These are phyloP conservation scores for Barnettozyma hawaiiensis DNA, from an alignment of 1,139 yeast genomes.

Conservation along the genomic window DNA sequence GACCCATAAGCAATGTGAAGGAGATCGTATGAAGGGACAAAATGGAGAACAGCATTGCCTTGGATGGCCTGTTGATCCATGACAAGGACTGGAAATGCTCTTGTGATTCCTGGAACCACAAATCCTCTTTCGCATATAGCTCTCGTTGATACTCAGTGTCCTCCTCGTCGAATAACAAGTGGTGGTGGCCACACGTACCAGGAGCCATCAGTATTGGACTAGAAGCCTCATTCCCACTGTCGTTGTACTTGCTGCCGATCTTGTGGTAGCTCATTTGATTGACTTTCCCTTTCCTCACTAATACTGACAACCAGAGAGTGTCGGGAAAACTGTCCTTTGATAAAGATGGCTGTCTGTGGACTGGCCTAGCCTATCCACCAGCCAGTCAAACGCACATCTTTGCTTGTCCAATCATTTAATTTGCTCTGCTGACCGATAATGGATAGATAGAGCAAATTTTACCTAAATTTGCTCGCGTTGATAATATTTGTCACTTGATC, in stretches of 20 bases:
- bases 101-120: slow-evolving; percentile 5
- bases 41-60: slow-evolving; percentile 8
- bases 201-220: neutral
- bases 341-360: neutral
- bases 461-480: neutral
- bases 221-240: neutral
- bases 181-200: neutral
- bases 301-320: neutral
- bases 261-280: neutral
- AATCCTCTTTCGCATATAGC: slow-evolving; percentile 3
- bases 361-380: no score
- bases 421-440: no score
- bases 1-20: slow-evolving; percentile 15
- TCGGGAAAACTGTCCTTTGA: neutral
- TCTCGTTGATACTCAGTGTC: neutral
- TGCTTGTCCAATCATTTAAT: neutral
- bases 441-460: no score
- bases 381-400: neutral
- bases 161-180: neutral
- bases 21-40: slow-evolving; percentile 13
- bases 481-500: neutral
- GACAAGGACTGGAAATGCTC: slow-evolving; percentile 4
- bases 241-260: neutral
- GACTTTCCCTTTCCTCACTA: neutral
- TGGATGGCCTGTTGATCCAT: slow-evolving; percentile 13